Base-by-base conservation (phyloP, 2,329 filamentous ascomycete species). In the Ophiocordyceps camponoti-leonardi region DNA sequence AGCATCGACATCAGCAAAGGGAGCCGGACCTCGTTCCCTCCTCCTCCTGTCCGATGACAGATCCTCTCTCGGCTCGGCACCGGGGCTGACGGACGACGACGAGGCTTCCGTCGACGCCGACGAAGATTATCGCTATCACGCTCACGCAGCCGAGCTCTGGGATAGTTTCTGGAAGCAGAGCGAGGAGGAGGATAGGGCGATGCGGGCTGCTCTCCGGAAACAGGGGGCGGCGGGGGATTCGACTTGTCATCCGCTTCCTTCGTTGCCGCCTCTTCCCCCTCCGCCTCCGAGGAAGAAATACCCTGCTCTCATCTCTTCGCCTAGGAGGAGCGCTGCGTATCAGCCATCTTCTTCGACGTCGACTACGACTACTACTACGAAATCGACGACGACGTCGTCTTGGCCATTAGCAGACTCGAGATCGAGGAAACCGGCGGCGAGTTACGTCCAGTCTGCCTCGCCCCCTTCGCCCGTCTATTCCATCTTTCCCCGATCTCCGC, bases 11-110 rank as follows among this genome's bases (percentile, higher is more conserved):
- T n/a, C n/a, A n/a, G n/a, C n/a, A n/a, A n/a, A n/a, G n/a, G n/a
- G n/a, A n/a, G n/a, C n/a, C n/a, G 37, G 11, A 44, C 43, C 2
- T 41, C 39, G 26, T 30, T 30, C 37, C 33, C 13, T 37, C 16
- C 44, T 53, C n/a, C n/a, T n/a, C n/a, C n/a, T n/a, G n/a, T n/a
- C n/a, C n/a, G n/a, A n/a, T 16, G 56, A 61, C 45, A 63, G 64
- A 52, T 65, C 59, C 45, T 74, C 71, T 3, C 52, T 69, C 31
- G 65, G 61, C 30, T 73, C 69, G 4, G 52, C 66, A 4, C 71
- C 71, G 1, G 66, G 67, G 26, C 62, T 74, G 54, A 63, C 71
- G 16, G 70, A 75, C 49, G 67, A 73, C 51, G 66, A 70, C 5
- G 72, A 75, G 44, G 54, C 59, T 18, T 75, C 71, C 6, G 51